Evolutionary conservation across 805 yeast species (phyloP).

Genomic region (Myxozyma lipomycoides): DNA sequence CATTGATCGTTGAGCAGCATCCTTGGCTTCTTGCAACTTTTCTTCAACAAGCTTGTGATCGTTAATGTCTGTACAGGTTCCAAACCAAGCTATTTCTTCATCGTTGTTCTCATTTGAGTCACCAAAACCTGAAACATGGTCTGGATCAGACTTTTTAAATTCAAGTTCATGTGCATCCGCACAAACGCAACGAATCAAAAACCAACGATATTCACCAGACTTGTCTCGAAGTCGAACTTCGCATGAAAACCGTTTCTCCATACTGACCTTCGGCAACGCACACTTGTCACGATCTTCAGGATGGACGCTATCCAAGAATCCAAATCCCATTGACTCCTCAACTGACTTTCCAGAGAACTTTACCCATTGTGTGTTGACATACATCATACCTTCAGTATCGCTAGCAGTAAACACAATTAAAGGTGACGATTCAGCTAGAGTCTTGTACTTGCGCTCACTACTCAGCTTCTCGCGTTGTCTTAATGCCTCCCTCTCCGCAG

Average conservation of each 20-base stretch:
- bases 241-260: slow-evolving; percentile 18
- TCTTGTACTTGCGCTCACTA: slow-evolving; percentile 35
- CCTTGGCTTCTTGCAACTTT: slow-evolving; percentile 37
- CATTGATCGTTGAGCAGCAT: slow-evolving; percentile 37
- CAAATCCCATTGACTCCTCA: slow-evolving; percentile 32
- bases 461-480: slow-evolving; percentile 33
- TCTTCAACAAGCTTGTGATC: slow-evolving; percentile 37
- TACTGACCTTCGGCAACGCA: slow-evolving; percentile 20
- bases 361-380: slow-evolving; percentile 37
- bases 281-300: slow-evolving; percentile 35
- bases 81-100: slow-evolving; percentile 33
- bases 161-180: slow-evolving; percentile 15
- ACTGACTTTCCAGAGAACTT: slow-evolving; percentile 33
- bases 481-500: slow-evolving; percentile 34
- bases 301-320: slow-evolving; percentile 33
- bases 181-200: slow-evolving; percentile 33
- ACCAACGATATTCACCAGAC: slow-evolving; percentile 35
- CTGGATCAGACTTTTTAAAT: neutral
- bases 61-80: slow-evolving; percentile 38
- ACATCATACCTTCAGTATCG: slow-evolving; percentile 32
- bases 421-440: slow-evolving; percentile 36
- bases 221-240: slow-evolving; percentile 33
- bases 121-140: neutral
- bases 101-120: slow-evolving; percentile 2
- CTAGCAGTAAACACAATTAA: slow-evolving; percentile 35